Evolutionary conservation across 2,329 filamentous ascomycete genomes (phyloP), one percentile per base, ranked within the genome.

Genomic region (Aplosporella prunicola): DNA sequence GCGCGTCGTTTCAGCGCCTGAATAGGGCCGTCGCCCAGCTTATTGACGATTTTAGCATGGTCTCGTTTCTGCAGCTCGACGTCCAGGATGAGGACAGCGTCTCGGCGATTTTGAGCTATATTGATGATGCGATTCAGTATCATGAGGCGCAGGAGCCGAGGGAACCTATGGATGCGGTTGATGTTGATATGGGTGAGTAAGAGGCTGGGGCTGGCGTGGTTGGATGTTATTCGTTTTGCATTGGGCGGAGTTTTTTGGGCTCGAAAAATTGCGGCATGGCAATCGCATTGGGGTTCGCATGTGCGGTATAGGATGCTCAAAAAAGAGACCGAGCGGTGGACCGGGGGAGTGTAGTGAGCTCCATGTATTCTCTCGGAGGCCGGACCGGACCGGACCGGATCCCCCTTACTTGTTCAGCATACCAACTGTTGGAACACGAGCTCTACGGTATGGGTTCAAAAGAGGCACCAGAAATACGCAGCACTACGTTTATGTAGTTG

Each of bases 11-110:
- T 61, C 75, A 83, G 43, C 74, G 77, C 50, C 66, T 96, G 47
- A 95, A 95, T 57, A 75, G 77, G 43, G 89, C 89, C 0, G 89
- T 98, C 5, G 91, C 84, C 1, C 77, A 83, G 36, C 67, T 98
- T 46, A 94, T 98, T 47, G 91, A 96, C 59, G 91, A 86, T 60
- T 98, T 95, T 64, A 93, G 87, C 64, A 93, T 98, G 85, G 85
- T 98, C 9, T 93, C 84, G 32, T 98, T 94, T 56, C 68, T 95
- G 40, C 85, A 88, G 64, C 68, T 96, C 29, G 84, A 96, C 54
- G 82, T 80, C 18, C 82, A 91, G 47, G 80, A 93, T 51, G 89
- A 96, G 63, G 87, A 96, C 51, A 96, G 89, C 53, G 79, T 96
- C 4, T 80, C 74, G 1, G 78, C 72, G 2, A 80, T 94, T 17